These are phyloP conservation scores for Phanerochaete carnosa DNA, from an alignment of 768 basidiomycete genomes.

Conservation along the genomic window DNA sequence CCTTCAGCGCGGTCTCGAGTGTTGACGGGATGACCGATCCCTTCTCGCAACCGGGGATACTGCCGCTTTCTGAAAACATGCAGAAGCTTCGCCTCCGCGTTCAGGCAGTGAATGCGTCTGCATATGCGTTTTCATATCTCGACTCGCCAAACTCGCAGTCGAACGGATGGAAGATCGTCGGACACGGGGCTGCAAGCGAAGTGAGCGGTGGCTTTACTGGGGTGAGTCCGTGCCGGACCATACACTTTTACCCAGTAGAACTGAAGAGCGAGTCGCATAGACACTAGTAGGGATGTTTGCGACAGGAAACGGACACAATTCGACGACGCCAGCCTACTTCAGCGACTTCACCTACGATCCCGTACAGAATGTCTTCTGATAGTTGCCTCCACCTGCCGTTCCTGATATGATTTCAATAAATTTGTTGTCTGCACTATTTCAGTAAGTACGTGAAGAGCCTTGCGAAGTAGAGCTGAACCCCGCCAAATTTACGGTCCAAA, in stretches of 20 bases:
- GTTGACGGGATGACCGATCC: not conserved
- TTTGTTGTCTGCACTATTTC: too few relatives aligned
- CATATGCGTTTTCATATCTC: slow-evolving; percentile 1
- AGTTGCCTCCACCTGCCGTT: not conserved
- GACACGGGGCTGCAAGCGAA: not conserved
- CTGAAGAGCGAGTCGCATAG: not conserved
- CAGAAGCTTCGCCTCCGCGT: not conserved
- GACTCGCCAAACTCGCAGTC: not conserved
- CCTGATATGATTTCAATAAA: too few relatives aligned
- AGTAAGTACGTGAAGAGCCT: too few relatives aligned
- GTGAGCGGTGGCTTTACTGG: slow-evolving; percentile 9
- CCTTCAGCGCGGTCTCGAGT: slow-evolving; percentile 1
- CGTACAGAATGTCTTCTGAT: not conserved
- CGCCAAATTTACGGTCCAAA: too few relatives aligned
- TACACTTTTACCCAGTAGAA: not conserved
- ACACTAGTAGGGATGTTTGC: slow-evolving; percentile 5
- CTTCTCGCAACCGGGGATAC: not conserved
- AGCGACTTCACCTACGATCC: slow-evolving; percentile 1
- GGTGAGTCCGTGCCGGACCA: not conserved
- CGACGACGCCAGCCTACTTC: slow-evolving; percentile 5
- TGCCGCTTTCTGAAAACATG: not conserved
- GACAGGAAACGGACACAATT: slow-evolving; percentile 4
- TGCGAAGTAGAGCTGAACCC: too few relatives aligned
- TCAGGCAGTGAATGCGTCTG: slow-evolving; percentile 2
- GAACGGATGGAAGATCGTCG: not conserved